Percentiles rank a stretch among this genome's conserved stretches.
phyloP scores from a whole-genome alignment of 129 eudicot genomes.

The Lonicera japonica region DNA sequence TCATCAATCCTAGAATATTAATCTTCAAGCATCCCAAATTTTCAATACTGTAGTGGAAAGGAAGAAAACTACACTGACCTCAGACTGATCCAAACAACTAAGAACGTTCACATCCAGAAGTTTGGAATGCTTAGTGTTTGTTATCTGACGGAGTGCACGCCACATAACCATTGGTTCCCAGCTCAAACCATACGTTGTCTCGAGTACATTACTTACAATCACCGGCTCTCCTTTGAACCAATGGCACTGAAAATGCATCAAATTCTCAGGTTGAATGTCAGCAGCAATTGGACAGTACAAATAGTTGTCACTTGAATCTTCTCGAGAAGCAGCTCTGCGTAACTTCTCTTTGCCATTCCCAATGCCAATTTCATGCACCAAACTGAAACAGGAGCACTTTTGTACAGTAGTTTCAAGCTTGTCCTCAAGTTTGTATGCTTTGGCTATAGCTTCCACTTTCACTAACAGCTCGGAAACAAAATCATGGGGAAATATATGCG shows the following conservation, averaged over 20 bases:
- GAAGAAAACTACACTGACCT: conserved; percentile 9
- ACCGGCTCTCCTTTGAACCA: conserved; percentile 18
- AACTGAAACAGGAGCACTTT: conserved; percentile 11
- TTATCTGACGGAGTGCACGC: conserved; percentile 20
- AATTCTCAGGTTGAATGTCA: background rate
- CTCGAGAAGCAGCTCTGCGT: conserved; percentile 26
- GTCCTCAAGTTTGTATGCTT: background rate
- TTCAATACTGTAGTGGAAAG: background rate
- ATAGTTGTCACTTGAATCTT: conserved; percentile 8
- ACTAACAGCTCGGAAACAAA: conserved; percentile 2
- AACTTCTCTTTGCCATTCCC: background rate
- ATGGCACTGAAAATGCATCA: conserved; percentile 20
- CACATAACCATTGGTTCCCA: conserved; percentile 35
- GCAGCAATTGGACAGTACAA: conserved; percentile 20
- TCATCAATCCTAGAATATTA: too few relatives aligned
- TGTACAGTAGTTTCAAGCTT: conserved; percentile 2
- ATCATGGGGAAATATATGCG: background rate
- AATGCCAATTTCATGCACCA: background rate
- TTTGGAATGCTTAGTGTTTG: background rate
- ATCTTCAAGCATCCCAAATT: too few relatives aligned
- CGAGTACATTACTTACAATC: conserved; percentile 16
- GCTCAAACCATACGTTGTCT: conserved; percentile 19
- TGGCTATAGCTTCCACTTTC: conserved; percentile 8
- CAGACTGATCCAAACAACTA: conserved; percentile 27
- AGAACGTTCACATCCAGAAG: conserved; percentile 11